Base-by-base conservation (phyloP, 1,139 yeast species). In the Hyphopichia pseudoburtonii region DNA sequence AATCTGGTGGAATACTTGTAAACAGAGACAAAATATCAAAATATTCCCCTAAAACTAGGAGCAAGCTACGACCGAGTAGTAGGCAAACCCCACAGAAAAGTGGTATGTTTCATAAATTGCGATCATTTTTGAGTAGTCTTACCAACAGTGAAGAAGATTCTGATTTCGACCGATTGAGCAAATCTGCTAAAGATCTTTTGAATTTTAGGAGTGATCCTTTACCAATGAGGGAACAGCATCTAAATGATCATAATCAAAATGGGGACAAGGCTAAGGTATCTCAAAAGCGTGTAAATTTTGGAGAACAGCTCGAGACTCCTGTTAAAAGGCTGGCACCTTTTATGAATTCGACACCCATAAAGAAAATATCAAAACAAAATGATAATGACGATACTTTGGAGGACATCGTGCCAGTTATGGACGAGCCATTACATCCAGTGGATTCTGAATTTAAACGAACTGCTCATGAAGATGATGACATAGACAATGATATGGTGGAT, bases 21-120 rank as follows among this genome's bases (percentile, higher is more conserved):
- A 17, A 10, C n/a, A 28, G 16, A n/a, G n/a, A 28, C 3, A 28
- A 11, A 11, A 23, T n/a, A 9, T 4, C 12, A n/a, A 28, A 28
- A 16, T 17, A 11, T 18, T 9, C 16, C 11, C 22, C 8, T 4
- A 28, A 28, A 15, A 14, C 16, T 7, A 19, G 22, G 17, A 30
- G 32, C n/a, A 30, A 16, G 5, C 32, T 30, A 17, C 28, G 22
- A 8, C 14, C 35, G 14, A 27, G 30, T 3, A 29, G 23, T 1
- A 30, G 31, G 25, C 17, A 4, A n/a, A 28, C 17, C n/a, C 23
- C 31, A 7, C 31, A 32, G 9, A 38, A 38, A 22, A 27, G 28
- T 14, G 55, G 56, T 16, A 28, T 51, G 9, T 34, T 52, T 32
- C 42, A 47, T 7, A 44, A 45, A 34, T 34, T 52, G 9, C 41